These are phyloP conservation scores for Coelastrella sp. DNA, from an alignment of 139 green algal genomes.

Conservation along the genomic window DNA sequence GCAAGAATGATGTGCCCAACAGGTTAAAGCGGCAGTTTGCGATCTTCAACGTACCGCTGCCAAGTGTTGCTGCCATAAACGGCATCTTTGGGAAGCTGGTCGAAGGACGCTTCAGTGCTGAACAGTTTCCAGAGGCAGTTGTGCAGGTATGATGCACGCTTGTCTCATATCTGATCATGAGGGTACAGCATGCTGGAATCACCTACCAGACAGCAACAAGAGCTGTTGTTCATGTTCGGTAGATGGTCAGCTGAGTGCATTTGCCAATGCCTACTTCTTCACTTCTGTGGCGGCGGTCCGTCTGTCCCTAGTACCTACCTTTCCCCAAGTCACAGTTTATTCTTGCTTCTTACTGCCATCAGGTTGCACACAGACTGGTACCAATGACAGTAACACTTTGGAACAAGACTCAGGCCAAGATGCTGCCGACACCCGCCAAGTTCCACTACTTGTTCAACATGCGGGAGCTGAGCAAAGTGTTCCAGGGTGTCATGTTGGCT, in stretches of 20 bases:
- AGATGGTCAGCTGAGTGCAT: too few species aligned
- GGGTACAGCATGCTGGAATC: too few species aligned
- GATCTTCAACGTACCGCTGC: conserved; percentile 91
- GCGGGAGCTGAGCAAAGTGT: conserved; percentile 93
- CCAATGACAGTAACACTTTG: conserved; percentile 88
- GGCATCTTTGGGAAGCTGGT: conserved; percentile 93
- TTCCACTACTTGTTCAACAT: conserved; percentile 99
- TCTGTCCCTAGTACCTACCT: too few species aligned
- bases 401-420: conserved; percentile 79
- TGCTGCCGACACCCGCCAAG: conserved; percentile 95
- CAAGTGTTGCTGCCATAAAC: conserved; percentile 87
- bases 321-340: too few species aligned
- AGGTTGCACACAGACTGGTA: conserved; percentile 82
- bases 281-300: too few species aligned
- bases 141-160: conserved; percentile 66
- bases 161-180: too few species aligned
- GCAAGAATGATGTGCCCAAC: conserved; percentile 96
- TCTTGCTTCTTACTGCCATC: too few species aligned
- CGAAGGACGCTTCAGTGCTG: conserved; percentile 71
- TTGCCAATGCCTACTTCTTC: too few species aligned
- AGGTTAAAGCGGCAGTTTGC: conserved; percentile 96
- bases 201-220: too few species aligned
- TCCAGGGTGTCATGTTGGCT: conserved; percentile 92
- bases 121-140: conserved; percentile 70
- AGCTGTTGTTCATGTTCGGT: too few species aligned